phyloP scores from a whole-genome alignment of 345 rosid genomes.

The Gossypioides kirkii region DNA sequence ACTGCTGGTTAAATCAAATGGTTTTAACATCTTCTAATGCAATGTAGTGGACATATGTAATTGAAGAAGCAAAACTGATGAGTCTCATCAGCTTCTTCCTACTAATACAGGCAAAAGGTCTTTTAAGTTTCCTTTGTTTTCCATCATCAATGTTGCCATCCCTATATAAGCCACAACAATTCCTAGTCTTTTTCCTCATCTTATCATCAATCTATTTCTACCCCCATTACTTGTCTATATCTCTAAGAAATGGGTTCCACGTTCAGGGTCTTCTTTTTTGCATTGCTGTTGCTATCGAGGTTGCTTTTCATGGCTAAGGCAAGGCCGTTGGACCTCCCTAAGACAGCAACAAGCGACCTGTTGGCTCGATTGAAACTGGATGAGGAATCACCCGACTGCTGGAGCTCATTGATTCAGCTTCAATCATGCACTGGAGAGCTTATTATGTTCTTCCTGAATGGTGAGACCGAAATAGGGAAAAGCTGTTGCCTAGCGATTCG shows the following conservation, averaged over 20 bases:
- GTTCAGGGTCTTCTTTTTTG: neutral
- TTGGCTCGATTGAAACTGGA: slow-evolving; percentile 36
- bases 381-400: slow-evolving; percentile 46
- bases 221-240: neutral
- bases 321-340: neutral
- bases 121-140: neutral
- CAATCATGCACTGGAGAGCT: slow-evolving; percentile 80
- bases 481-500: slow-evolving; percentile 63
- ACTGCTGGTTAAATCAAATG: neutral
- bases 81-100: neutral
- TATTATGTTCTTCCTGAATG: slow-evolving; percentile 61
- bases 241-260: neutral
- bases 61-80: slow-evolving; percentile 1
- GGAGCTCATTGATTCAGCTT: slow-evolving; percentile 70
- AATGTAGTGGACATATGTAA: neutral
- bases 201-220: neutral
- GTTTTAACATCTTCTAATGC: neutral
- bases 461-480: slow-evolving; percentile 60
- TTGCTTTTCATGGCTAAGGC: slow-evolving; percentile 7
- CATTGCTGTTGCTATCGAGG: neutral
- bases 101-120: neutral
- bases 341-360: slow-evolving; percentile 10
- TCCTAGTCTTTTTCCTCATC: neutral
- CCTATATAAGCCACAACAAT: neutral
- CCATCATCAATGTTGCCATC: neutral